These are phyloP conservation scores for Cryphonectria radicalis DNA, from an alignment of 2,329 filamentous ascomycete genomes.

Conservation along the genomic window DNA sequence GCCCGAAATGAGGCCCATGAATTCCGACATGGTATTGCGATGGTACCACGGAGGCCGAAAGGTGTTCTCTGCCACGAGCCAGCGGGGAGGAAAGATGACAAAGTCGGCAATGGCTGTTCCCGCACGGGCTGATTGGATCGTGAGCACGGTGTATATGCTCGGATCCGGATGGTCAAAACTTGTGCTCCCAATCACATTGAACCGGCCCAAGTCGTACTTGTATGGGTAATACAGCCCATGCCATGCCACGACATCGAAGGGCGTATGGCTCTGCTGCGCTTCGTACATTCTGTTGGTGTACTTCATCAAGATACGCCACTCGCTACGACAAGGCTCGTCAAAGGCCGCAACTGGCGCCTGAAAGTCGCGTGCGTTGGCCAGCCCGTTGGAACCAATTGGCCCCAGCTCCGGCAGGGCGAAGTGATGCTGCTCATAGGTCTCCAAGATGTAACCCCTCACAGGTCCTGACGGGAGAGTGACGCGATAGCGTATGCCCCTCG, in stretches of 20 bases:
- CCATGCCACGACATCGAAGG: constrained; percentile 71
- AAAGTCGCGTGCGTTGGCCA: constrained; percentile 65
- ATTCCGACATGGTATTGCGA: constrained; percentile 54
- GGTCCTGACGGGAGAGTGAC: constrained; percentile 51
- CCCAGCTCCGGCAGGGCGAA: constrained; percentile 63
- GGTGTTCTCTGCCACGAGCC: constrained; percentile 61
- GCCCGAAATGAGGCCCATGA: constrained; percentile 51
- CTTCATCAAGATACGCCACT: constrained; percentile 56
- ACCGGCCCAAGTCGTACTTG: constrained; percentile 70
- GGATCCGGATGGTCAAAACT: constrained; percentile 70
- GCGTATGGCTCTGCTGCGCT: constrained; percentile 62
- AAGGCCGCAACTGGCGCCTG: constrained; percentile 62
- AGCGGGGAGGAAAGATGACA: constrained; percentile 63
- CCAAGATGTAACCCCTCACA: constrained; percentile 64
- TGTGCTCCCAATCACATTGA: constrained; percentile 65
- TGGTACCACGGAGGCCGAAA: constrained; percentile 65
- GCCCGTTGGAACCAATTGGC: constrained; percentile 61
- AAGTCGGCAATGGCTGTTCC: constrained; percentile 63
- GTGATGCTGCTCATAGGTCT: constrained; percentile 58
- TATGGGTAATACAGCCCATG: constrained; percentile 71
- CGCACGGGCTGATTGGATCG: constrained; percentile 52
- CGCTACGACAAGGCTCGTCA: constrained; percentile 47
- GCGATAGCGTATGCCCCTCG: constrained; percentile 57
- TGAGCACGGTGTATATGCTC: constrained; percentile 65
- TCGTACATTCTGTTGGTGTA: constrained; percentile 63